Conservation (phyloP, 129 eudicot species). For the Logfia minima region DNA sequence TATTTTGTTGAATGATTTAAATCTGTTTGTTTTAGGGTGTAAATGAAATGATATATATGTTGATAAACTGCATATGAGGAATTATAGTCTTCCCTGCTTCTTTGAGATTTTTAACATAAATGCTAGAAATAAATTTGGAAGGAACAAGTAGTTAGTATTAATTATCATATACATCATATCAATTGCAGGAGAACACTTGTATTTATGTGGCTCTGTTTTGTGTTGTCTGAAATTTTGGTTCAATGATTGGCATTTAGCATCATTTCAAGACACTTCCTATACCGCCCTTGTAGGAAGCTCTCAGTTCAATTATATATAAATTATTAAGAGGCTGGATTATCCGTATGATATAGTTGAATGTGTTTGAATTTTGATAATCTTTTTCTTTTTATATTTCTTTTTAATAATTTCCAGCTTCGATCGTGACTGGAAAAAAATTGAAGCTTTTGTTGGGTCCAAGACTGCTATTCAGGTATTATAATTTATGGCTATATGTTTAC, state of each 20-base stretch:
- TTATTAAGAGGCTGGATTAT: not conserved
- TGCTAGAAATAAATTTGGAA: slow-evolving; percentile 1
- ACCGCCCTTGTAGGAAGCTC: too few species aligned
- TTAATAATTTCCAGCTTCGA: slow-evolving; percentile 58
- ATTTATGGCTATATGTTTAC: not conserved
- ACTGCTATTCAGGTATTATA: slow-evolving; percentile 80
- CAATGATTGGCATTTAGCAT: not conserved
- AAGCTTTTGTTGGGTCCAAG: slow-evolving; percentile 92
- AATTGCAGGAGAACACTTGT: not conserved
- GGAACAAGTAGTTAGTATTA: not conserved
- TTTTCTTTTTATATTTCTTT: not conserved
- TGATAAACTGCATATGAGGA: not conserved
- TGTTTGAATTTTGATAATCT: not conserved
- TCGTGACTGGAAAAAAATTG: slow-evolving; percentile 98
- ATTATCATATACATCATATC: not conserved
- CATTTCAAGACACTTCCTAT: not conserved
- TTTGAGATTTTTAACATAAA: not conserved
- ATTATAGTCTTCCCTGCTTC: not conserved
- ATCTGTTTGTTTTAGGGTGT: not conserved
- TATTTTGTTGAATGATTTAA: not conserved
- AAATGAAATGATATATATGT: not conserved
- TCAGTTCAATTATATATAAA: not conserved
- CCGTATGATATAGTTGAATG: not conserved
- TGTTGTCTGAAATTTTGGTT: not conserved
- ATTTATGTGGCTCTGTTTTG: not conserved